Evolutionary conservation across 1,284 basidiomycete genomes (phyloP), one percentile per base, ranked within the genome.

Genomic region (Ustilago curta): DNA sequence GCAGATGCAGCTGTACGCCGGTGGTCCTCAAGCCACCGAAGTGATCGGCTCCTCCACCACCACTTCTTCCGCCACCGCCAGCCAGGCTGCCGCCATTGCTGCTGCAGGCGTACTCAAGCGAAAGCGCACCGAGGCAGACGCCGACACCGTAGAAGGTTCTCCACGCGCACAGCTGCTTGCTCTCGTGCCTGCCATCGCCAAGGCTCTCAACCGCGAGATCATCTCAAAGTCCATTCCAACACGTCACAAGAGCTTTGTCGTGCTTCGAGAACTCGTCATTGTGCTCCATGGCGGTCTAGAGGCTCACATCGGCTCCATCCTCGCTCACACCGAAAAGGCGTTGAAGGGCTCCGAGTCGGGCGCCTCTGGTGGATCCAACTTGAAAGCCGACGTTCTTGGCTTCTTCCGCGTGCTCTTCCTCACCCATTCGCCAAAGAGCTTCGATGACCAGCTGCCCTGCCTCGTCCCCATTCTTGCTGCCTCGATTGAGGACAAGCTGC

Each of bases 361-460:
- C 18, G 60, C 75, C 19, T 85, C 85, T 1, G 74, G 81, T 18
- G 82, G 82, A 18, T 82, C 86, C 14, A 81, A 77, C 49, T 77
- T 87, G 59, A 87, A 86, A 70, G 88, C 93, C 66, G 86, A 90
- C 57, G 84, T 90, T 18, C 88, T 98, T 25, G 90, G 91, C 1
- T 97, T 98, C 89, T 89, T 96, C 53, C 88, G 90, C 2, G 87
- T 91, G 0, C 93, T 95, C 86, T 93, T 97, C 86, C 87, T 90
- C 18, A 91, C 91, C 0, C 95, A 98, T 81, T 86, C 91, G 16
- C 89, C 91, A 0, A 86, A 89, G 12, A 88, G 89, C 3, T 95
- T 91, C 81, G 85, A 87, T 4, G 83, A 86, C 23, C 89, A 90
- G 37, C 88, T 97, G 39, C 86, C 90, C 0, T 86, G 87, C 12